phyloP scores from a whole-genome alignment of 805 yeast genomes.

The Wickerhamiella dianesei region DNA sequence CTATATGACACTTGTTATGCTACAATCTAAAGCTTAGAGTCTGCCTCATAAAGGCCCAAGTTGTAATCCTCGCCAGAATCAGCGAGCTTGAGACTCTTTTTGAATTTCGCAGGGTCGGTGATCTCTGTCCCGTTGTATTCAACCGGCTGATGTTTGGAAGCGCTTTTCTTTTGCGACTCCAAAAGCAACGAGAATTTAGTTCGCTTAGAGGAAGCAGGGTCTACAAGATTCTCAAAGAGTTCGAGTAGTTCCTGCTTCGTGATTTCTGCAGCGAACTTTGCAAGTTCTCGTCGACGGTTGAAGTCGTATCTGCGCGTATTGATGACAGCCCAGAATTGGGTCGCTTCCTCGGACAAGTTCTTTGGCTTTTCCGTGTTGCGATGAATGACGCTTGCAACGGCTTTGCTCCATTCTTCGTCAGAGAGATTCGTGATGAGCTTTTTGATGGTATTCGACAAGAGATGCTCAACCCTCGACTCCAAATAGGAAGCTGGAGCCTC shows the following conservation, averaged over 20 bases:
- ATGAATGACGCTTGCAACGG: constrained; percentile 53
- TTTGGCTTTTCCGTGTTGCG: constrained; percentile 59
- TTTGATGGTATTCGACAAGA: constrained; percentile 36
- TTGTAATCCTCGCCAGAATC: not conserved
- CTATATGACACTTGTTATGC: not conserved
- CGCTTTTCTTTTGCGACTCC: not conserved
- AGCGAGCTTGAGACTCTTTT: not conserved
- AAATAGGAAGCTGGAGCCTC: constrained; percentile 64
- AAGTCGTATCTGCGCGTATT: constrained; percentile 72
- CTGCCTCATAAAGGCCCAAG: not conserved
- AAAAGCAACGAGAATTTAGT: not conserved
- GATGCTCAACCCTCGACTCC: constrained; percentile 61
- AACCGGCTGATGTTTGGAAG: not conserved
- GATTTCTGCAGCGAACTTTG: constrained; percentile 39
- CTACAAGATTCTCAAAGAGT: constrained; percentile 38
- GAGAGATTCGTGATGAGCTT: constrained; percentile 36
- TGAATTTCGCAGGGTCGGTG: not conserved
- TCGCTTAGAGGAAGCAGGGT: constrained; percentile 22
- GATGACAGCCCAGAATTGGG: constrained; percentile 51
- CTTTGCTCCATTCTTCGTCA: constrained; percentile 52
- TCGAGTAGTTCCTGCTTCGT: constrained; percentile 44
- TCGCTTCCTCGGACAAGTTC: constrained; percentile 65
- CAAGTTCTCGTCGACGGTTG: constrained; percentile 41
- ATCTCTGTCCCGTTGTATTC: not conserved
- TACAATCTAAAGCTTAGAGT: not conserved